Base-by-base conservation (phyloP, 2,329 filamentous ascomycete genomes). In the Knufia petricola region DNA sequence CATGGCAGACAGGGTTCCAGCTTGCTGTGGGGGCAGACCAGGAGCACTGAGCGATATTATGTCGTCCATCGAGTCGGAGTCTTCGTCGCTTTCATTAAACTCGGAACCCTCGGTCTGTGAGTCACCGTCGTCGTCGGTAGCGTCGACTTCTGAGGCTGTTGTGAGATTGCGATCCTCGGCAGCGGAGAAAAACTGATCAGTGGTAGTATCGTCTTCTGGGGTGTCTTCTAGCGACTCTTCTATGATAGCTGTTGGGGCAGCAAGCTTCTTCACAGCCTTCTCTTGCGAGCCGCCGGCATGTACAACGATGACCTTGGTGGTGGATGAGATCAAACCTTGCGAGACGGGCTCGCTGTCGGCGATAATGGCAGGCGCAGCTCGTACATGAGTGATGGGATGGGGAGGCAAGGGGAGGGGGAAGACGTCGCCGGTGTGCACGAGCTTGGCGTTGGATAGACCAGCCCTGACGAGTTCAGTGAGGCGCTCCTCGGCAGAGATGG, bases 261-360 rank as follows among this genome's bases (percentile, higher is more conserved):
- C 65, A 15, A 69, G 67, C 23, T 67, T 66, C 49, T 69, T 69
- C 55, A 72, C 64, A 44, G 50, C 62, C 57, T 59, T 67, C 55
- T 56, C 65, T 42, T 61, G 69, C 38, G 61, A 67, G 39, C 69
- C 58, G 61, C 66, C 63, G 63, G 74, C 69, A 78, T 82, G 60
- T 63, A 73, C 62, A 19, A 96, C 73, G 20, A 98, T 81, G 50
- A 98, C 87, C 59, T 85, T 88, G 13, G 89, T 98, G 10, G 72
- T 76, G 0, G 86, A 75, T 7, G 82, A 76, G 40, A 98, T 64
- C 3, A 92, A 66, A 7, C 92, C 92, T 66, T 98, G 92, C 4
- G 86, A 81, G 13, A 96, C 88, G 7, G 92, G 92, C 64, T 98
- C 92, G 63, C 89, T 96, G n/a, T 94, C 79, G 41, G 86, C 81